These are phyloP conservation scores for Rhodotorula mucilaginosa DNA, from an alignment of 1,284 basidiomycete species.

Conservation along the genomic window DNA sequence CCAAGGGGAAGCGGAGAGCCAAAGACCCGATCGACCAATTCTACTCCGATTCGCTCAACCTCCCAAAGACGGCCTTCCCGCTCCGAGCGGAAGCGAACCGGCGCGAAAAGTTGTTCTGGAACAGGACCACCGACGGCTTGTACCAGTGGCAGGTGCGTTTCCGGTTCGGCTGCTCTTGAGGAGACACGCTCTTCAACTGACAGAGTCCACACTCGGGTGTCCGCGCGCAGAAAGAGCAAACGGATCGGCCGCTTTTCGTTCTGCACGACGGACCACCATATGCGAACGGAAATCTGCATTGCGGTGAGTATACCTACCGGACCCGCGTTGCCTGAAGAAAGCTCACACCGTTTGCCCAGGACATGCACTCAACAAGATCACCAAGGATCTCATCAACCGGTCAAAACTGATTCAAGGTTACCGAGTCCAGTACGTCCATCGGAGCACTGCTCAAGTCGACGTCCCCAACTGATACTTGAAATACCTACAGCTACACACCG, in stretches of 20 bases:
- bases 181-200: rapidly evolving
- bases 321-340: neutral
- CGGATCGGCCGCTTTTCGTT: constrained; percentile 68
- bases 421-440: constrained; percentile 70
- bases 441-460: neutral
- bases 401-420: constrained; percentile 77
- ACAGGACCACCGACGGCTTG: constrained; percentile 69
- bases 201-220: neutral
- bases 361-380: constrained; percentile 93
- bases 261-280: constrained; percentile 97
- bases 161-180: rapidly evolving
- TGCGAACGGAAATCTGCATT: constrained; percentile 92
- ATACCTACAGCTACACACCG: constrained; percentile 71
- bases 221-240: constrained; percentile 60
- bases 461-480: neutral
- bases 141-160: constrained; percentile 78
- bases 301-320: constrained; percentile 62
- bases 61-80: constrained; percentile 81
- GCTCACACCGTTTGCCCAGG: constrained; percentile 56
- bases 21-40: constrained; percentile 28
- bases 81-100: constrained; percentile 69
- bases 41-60: constrained; percentile 54
- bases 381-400: constrained; percentile 94
- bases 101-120: constrained; percentile 62
- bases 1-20: neutral